Evolutionary conservation across 2,329 filamentous ascomycete genomes (phyloP), one percentile per base, ranked within the genome.

Genomic region (Chaetoscypha palmicola): DNA sequence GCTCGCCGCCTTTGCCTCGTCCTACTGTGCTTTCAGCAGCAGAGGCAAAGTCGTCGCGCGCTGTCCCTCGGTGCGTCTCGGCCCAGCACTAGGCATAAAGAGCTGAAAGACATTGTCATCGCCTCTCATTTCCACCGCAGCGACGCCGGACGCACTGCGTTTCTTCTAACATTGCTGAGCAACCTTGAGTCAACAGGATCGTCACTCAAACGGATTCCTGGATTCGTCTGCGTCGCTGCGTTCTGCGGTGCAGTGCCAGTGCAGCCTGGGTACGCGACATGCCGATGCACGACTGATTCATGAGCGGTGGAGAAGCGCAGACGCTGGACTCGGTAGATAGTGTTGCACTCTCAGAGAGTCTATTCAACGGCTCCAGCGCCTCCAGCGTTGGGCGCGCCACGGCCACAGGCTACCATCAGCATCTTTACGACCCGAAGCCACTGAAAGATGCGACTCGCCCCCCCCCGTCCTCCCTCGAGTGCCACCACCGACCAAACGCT

Each of bases 251-350:
- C 24, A 4, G 16, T 26, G 31, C 39, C 28, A 20, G 8, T 33
- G 12, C 44, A 30, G 44, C 23, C 38, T 11, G 20, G 23, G 24
- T 42, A 42, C 42, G 41, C 41, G 35, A 43, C 35, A 39, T 41
- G 28, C 33, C 30, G 36, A 37, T 14, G 31, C 20, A 26, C 41
- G 23, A 37, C 33, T 28, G 32, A 32, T 26, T 35, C 32, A 47
- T 43, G 39, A 47, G 44, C 28, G 34, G 38, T 43, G 38, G 37
- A 30, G 23, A 16, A 32, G 9, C 17, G 5, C 20, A 23, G 38
- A 23, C 35, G 17, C 26, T 36, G 23, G 41, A 44, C 34, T 44
- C 41, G 34, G 41, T 30, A 28, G 21, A 37, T n/a, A 16, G 11
- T 37, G n/a, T 12, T 34, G 32, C 16, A 16, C n/a, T 16, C 32